These are phyloP conservation scores for Aspergillus sojae DNA, from an alignment of 2,329 filamentous ascomycete species.

Conservation along the genomic window DNA sequence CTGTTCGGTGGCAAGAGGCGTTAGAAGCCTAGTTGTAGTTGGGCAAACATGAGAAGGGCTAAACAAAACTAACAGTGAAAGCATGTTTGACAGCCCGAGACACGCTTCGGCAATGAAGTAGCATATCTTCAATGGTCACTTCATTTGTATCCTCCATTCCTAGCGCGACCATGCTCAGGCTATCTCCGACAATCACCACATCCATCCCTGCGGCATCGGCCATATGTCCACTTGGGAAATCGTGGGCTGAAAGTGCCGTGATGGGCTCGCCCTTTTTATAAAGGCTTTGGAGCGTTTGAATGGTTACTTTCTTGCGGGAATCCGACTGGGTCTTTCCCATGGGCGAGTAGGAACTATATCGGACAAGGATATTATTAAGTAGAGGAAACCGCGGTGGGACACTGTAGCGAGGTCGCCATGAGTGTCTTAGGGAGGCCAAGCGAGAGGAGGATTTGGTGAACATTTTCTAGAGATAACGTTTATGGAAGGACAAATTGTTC, in stretches of 20 bases:
- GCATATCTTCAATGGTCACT: constrained; percentile 89
- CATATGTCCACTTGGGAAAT: constrained; percentile 88
- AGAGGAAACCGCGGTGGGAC: background rate
- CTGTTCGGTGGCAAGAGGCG: constrained; percentile 45
- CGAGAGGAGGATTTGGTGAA: background rate
- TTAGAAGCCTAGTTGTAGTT: background rate
- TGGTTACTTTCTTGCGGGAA: background rate
- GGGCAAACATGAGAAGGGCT: too few species aligned
- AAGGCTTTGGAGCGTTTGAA: background rate
- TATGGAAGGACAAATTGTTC: background rate
- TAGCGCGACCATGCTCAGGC: constrained; percentile 91
- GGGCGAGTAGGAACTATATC: background rate
- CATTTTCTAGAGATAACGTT: background rate
- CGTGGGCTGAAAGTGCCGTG: constrained; percentile 51
- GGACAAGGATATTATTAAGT: background rate
- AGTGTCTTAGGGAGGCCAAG: background rate
- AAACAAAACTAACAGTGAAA: constrained; percentile 68
- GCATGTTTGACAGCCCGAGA: constrained; percentile 77
- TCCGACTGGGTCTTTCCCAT: background rate
- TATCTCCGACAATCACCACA: constrained; percentile 86
- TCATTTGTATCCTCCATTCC: constrained; percentile 95
- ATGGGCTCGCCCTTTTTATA: background rate
- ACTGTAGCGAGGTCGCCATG: background rate
- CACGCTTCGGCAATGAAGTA: constrained; percentile 87
- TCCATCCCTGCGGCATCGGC: constrained; percentile 92